Conservation (phyloP, 176 grass and related monocot species). For the Ensete ventricosum region DNA sequence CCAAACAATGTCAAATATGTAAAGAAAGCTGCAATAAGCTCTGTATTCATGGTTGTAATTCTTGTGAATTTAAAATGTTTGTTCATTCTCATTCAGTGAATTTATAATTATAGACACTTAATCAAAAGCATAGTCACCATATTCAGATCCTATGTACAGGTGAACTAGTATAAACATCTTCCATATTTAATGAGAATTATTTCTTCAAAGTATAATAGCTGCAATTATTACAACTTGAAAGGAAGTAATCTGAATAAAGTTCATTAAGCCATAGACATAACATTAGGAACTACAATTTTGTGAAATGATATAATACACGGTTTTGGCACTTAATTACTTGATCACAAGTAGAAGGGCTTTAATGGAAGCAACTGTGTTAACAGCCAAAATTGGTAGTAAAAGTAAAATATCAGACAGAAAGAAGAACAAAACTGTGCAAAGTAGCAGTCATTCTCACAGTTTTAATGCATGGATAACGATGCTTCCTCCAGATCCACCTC, state of each 20-base stretch:
- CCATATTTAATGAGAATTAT: not conserved
- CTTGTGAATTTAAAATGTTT: not conserved
- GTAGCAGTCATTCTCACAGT: slow-evolving; percentile 55
- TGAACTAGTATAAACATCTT: not conserved
- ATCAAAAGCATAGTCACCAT: not conserved
- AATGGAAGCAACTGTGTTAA: not conserved
- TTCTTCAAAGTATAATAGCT: not conserved
- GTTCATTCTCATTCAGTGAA: not conserved
- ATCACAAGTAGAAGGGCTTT: not conserved
- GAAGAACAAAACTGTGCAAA: slow-evolving; percentile 9
- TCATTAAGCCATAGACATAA: no score
- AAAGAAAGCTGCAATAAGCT: not conserved
- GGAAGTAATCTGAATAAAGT: not conserved
- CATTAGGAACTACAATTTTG: no score
- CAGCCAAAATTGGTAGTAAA: not conserved
- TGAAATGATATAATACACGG: not conserved
- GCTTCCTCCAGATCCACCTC: slow-evolving; percentile 88
- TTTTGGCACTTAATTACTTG: not conserved
- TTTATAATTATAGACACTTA: not conserved
- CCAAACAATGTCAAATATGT: not conserved
- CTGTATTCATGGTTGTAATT: not conserved
- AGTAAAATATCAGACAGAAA: slow-evolving; percentile 1
- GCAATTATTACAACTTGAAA: not conserved
- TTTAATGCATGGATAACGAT: slow-evolving; percentile 84
- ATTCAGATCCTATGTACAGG: not conserved